Evolutionary conservation across 2,329 filamentous ascomycete species (phyloP), one percentile per base, ranked within the genome.

Genomic region (Penicillium brevicompactum): DNA sequence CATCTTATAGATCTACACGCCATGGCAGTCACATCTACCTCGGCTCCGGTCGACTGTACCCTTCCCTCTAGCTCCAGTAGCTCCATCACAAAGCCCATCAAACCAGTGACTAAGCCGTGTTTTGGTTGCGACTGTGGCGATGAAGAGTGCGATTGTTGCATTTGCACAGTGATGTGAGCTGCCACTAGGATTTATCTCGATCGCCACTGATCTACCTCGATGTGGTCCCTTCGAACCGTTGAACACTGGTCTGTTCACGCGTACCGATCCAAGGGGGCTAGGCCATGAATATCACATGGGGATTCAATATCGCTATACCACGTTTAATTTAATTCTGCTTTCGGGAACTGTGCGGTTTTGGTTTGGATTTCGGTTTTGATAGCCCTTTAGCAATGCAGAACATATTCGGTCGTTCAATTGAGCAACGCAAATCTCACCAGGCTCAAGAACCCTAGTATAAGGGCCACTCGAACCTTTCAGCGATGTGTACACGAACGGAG

Each of bases 121-220:
- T 76, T 76, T 50, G 72, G 74, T 3, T 76, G 74, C 48, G 74
- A 74, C 43, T 76, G 73, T 30, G 72, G 74, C 6, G 74, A 73
- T 56, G 72, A 74, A 46, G 72, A 73, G 37, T 76, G 74, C 32
- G 74, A 76, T 55, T 75, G 71, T 51, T 74, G 72, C 47, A 71
- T 76, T 51, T 76, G 74, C 55, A 70, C 67, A 10, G 71, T 76
- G 52, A 76, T 76, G 74, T 76, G 64, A 72, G 31, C 42, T 45
- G 21, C 37, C 37, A 30, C 18, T 21, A 31, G 1, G 38, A 14
- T 31, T 10, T 6, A 5, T 32, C 51, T 38, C 10, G 34, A 18
- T 22, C 22, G 24, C 16, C 16, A n/a, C n/a, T 13, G 34, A 37
- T 37, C 34, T 37, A n/a, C 24, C n/a, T 40, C 21, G 7, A 44